Evolutionary conservation across 2,329 filamentous ascomycete genomes (phyloP), one percentile per base, ranked within the genome.

Genomic region (Ophiocordyceps camponoti-leonardi): DNA sequence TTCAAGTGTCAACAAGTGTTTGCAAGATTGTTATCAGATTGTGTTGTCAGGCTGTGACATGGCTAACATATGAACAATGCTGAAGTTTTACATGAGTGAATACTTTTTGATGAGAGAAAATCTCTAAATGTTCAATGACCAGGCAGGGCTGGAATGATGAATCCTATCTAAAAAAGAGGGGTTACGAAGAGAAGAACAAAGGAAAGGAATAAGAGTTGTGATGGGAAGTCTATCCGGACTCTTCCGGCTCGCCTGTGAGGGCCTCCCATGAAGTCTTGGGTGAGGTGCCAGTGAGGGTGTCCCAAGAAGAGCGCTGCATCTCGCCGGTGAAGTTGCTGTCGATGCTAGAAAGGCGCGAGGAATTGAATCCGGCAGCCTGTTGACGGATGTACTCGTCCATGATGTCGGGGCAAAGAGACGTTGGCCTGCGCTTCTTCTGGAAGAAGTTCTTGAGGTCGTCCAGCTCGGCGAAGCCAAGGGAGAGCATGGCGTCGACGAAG

Each of bases 361-460:
- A n/a, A 2, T 18, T 13, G 16, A 30, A 26, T 14, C 35, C 26
- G 33, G 16, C 26, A 12, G 19, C 23, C 22, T 28, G 43, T 4
- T 35, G 43, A 14, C 20, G 43, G 43, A 44, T 44, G 35, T 44
- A 44, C 23, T 44, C 43, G 35, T 44, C 43, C 31, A 22, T 41
- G 23, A 44, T 41, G 6, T 44, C 43, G 19, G 35, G 33, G n/a
- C 43, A 40, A 19, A 44, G 35, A 14, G 43, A 44, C 22, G 16
- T 39, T 11, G 33, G 43, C 16, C 23, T 16, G 20, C 43, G 33
- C 18, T 41, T 35, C 12, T 40, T 44, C 18, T 20, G 13, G 18
- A 39, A 39, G 35, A 39, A 39, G 7, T 39, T 39, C 43, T 44
- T 44, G 35, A 44, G 26, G 4, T 40, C 43, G 14, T 33, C 30